These are phyloP conservation scores for Sphaceloma murrayae DNA, from an alignment of 2,329 filamentous ascomycete genomes.

Conservation along the genomic window DNA sequence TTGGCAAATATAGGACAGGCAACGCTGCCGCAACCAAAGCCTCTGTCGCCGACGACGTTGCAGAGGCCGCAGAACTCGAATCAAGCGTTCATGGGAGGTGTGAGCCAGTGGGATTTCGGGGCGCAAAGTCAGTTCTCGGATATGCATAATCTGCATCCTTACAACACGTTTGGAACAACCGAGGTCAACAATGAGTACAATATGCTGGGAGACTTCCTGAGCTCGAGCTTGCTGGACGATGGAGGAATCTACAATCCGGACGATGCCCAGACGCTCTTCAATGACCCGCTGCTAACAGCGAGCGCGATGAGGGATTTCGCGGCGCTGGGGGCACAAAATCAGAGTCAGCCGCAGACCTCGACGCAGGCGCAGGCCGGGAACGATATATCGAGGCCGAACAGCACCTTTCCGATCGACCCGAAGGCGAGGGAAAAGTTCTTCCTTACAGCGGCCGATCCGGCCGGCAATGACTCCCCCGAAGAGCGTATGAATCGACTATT, in stretches of 20 bases:
- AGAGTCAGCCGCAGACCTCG: conserved; percentile 26
- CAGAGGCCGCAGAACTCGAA: conserved; percentile 53
- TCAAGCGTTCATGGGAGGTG: conserved; percentile 30
- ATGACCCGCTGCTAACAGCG: conserved; percentile 46
- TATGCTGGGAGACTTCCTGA: conserved; percentile 90
- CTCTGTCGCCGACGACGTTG: conserved; percentile 57
- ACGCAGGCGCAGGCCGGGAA: conserved; percentile 39
- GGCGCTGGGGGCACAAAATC: conserved; percentile 22
- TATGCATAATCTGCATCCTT: conserved; percentile 87
- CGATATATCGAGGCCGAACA: conserved; percentile 51
- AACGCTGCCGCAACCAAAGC: conserved; percentile 62
- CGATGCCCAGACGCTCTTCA: conserved; percentile 45
- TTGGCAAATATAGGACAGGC: conserved; percentile 30
- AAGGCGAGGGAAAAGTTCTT: conserved; percentile 80
- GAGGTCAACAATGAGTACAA: conserved; percentile 97
- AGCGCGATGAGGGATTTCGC: conserved; percentile 36
- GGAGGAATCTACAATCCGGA: conserved; percentile 34
- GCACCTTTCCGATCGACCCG: conserved; percentile 52
- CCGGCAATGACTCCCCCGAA: conserved; percentile 75
- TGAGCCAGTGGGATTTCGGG: conserved; percentile 73
- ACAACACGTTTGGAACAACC: conserved; percentile 88
- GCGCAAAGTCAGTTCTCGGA: conserved; percentile 75
- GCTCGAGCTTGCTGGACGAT: conserved; percentile 78
- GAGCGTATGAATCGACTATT: conserved; percentile 92
- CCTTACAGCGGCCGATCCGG: conserved; percentile 90